These are phyloP conservation scores for Rusavskia elegans DNA, from an alignment of 495 filamentous ascomycete species.

Conservation along the genomic window DNA sequence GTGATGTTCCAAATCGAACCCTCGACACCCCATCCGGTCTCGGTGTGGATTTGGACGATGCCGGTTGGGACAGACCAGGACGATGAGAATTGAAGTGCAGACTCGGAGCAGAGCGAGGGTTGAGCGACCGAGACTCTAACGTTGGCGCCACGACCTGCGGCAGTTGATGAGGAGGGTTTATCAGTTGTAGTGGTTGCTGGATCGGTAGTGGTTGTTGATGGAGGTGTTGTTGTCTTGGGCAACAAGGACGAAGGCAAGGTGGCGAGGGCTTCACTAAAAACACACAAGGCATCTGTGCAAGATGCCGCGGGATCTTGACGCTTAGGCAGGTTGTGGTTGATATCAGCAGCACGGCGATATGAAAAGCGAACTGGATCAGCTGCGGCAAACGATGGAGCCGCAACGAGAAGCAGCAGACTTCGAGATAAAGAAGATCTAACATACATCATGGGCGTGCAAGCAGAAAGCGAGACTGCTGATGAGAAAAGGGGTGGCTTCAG, in stretches of 20 bases:
- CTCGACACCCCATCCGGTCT: not conserved
- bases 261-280: not conserved
- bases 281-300: not conserved
- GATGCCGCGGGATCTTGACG: not conserved
- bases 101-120: not conserved
- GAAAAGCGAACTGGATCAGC: not conserved
- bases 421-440: not conserved
- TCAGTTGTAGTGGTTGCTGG: not conserved
- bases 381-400: not conserved
- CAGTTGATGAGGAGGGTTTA: not conserved
- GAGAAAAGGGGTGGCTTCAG: not conserved
- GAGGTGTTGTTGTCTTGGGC: not conserved
- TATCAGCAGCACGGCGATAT: not conserved
- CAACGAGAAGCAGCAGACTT: not conserved
- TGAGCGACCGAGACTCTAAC: not conserved
- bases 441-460: not conserved
- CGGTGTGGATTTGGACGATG: not conserved
- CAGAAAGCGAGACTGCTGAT: not conserved
- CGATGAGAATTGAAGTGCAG: not conserved
- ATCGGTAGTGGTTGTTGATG: not conserved
- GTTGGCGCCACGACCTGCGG: not conserved
- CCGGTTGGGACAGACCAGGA: not conserved
- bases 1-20: constrained; percentile 2
- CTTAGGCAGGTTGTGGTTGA: not conserved
- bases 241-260: not conserved